Evolutionary conservation across 1,139 yeast genomes (phyloP).

Genomic region (Martiniozyma asiatica): DNA sequence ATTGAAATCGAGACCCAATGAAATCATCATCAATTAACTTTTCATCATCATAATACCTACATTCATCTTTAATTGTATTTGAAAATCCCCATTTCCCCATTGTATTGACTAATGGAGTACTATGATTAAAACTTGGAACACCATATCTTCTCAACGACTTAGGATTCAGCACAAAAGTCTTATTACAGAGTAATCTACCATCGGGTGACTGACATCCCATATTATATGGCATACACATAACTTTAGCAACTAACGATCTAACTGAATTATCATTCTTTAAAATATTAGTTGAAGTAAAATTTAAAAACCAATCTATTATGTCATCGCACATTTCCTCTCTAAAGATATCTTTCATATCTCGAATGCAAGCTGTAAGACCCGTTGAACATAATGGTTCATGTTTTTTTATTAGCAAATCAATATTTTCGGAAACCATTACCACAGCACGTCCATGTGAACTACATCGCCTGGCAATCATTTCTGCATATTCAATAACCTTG

Average conservation of each 20-base stretch:
- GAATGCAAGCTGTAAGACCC: slow-evolving; percentile 55
- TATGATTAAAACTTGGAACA: no score
- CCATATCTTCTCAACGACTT: neutral
- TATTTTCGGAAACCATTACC: slow-evolving; percentile 45
- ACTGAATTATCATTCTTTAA: slow-evolving; percentile 36
- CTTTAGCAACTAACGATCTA: slow-evolving; percentile 43
- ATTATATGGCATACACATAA: slow-evolving; percentile 42
- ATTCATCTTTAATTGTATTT: slow-evolving; percentile 29
- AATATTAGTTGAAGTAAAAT: slow-evolving; percentile 44
- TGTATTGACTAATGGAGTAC: slow-evolving; percentile 11
- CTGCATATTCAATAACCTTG: slow-evolving; percentile 56
- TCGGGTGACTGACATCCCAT: slow-evolving; percentile 25
- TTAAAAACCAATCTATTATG: slow-evolving; percentile 52
- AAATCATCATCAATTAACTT: slow-evolving; percentile 21
- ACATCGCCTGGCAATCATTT: slow-evolving; percentile 58
- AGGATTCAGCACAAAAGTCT: no score
- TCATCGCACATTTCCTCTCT: slow-evolving; percentile 77
- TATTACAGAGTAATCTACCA: neutral
- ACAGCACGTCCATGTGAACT: slow-evolving; percentile 59
- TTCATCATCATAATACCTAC: slow-evolving; percentile 29
- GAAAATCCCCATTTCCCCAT: slow-evolving; percentile 33
- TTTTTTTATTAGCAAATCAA: slow-evolving; percentile 38
- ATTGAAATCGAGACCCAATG: slow-evolving; percentile 67
- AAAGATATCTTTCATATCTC: slow-evolving; percentile 58
- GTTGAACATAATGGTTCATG: slow-evolving; percentile 45